These are phyloP conservation scores for Omphalotus guepiniiformis DNA, from an alignment of 768 basidiomycete genomes.

Conservation along the genomic window DNA sequence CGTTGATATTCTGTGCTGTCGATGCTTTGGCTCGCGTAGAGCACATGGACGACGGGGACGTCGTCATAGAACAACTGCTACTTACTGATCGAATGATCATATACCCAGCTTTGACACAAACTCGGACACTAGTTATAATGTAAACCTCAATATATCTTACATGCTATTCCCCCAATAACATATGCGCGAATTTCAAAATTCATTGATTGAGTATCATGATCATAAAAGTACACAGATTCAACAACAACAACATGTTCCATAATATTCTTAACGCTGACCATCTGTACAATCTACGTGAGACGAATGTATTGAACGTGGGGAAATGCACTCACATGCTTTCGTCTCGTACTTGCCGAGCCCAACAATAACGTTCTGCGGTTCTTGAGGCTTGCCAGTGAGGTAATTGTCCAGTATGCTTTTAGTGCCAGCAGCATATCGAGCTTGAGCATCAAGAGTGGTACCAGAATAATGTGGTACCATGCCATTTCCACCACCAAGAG, in stretches of 20 bases:
- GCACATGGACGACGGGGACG: too few species aligned
- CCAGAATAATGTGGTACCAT: conserved; percentile 89
- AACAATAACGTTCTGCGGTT: conserved; percentile 79
- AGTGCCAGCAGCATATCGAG: conserved; percentile 74
- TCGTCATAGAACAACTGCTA: background rate
- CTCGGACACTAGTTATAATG: background rate
- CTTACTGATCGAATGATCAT: background rate
- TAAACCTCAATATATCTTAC: background rate
- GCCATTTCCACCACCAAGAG: conserved; percentile 80
- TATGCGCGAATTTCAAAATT: too few species aligned
- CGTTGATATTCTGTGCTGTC: conserved; percentile 49
- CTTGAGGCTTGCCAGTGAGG: conserved; percentile 58
- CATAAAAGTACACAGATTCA: too few species aligned
- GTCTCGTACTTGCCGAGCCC: conserved; percentile 53
- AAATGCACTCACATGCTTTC: conserved; percentile 35
- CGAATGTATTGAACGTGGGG: too few species aligned
- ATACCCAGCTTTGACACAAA: background rate
- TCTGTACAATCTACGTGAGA: too few species aligned
- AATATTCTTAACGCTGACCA: conserved; percentile 41
- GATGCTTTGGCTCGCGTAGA: conserved; percentile 39
- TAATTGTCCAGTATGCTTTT: conserved; percentile 72
- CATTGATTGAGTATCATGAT: too few species aligned
- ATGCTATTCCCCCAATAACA: conserved; percentile 2
- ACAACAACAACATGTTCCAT: too few species aligned
- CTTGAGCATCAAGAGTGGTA: conserved; percentile 86